phyloP scores from a whole-genome alignment of 306 rosid genomes.

The Malus sylvestris region DNA sequence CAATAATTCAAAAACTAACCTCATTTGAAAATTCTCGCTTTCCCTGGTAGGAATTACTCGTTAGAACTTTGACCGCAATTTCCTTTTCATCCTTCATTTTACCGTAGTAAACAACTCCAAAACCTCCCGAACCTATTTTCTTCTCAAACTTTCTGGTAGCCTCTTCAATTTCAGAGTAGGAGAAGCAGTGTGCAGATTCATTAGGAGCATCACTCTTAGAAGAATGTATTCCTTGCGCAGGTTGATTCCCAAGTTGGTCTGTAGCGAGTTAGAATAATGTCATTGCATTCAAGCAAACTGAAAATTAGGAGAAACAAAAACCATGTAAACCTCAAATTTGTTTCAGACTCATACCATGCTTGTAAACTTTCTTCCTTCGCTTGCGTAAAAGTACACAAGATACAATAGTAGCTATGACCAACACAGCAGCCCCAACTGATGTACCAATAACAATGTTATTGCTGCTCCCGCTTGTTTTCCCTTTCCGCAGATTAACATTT shows the following conservation, averaged over 20 bases:
- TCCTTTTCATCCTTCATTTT: conserved; percentile 70
- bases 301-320: background rate
- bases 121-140: conserved; percentile 93
- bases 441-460: conserved; percentile 53
- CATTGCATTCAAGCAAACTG: conserved; percentile 15
- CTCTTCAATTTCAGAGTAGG: conserved; percentile 57
- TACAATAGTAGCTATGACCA: conserved; percentile 57
- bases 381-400: conserved; percentile 51
- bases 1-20: conserved; percentile 36
- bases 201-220: conserved; percentile 55
- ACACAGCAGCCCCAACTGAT: conserved; percentile 69
- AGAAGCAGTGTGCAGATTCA: conserved; percentile 82
- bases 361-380: conserved; percentile 42
- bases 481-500: conserved; percentile 64
- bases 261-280: conserved; percentile 19
- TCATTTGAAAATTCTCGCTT: conserved; percentile 92
- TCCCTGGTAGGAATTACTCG: conserved; percentile 81
- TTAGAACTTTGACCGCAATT: conserved; percentile 88
- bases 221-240: conserved; percentile 46
- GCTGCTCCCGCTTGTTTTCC: conserved; percentile 36
- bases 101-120: conserved; percentile 89
- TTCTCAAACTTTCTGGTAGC: conserved; percentile 75
- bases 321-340: background rate
- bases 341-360: conserved; percentile 44
- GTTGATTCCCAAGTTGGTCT: conserved; percentile 43